Conservation (phyloP, 2,329 filamentous ascomycete species). For the Aspergillus tamarii region DNA sequence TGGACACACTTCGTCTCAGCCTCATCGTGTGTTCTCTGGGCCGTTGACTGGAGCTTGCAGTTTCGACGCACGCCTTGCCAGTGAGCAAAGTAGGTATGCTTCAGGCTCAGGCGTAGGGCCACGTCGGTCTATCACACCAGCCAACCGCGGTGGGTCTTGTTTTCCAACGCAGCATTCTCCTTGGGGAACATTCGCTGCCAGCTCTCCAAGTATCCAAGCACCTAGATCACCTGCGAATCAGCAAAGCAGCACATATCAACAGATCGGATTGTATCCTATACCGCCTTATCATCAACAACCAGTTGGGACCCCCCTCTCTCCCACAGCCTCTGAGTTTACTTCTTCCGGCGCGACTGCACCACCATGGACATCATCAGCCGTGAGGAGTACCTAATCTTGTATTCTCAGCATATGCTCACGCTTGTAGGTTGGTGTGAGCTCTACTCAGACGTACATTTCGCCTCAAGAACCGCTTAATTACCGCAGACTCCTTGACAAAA, state of each 20-base stretch:
- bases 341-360: constrained; percentile 40
- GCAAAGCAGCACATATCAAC: constrained; percentile 36
- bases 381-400: constrained; percentile 46
- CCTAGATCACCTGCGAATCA: constrained; percentile 35
- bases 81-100: constrained; percentile 36
- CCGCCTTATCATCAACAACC: constrained; percentile 58
- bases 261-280: constrained; percentile 40
- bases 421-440: constrained; percentile 43
- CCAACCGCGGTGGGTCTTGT: constrained; percentile 35
- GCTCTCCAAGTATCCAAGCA: constrained; percentile 26
- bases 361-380: constrained; percentile 51
- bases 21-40: constrained; percentile 41
- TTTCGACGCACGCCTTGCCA: constrained; percentile 33
- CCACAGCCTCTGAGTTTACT: constrained; percentile 75
- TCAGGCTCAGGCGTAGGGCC: constrained; percentile 28
- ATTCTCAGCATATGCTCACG: constrained; percentile 23
- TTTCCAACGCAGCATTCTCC: constrained; percentile 37
- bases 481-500: constrained; percentile 89
- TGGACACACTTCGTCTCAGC: constrained; percentile 26
- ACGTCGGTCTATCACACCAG: constrained; percentile 37
- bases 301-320: constrained; percentile 69
- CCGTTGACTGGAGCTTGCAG: constrained; percentile 31
- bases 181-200: constrained; percentile 37
- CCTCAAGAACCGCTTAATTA: constrained; percentile 95
- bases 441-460: constrained; percentile 77